Evolutionary conservation across 2,329 filamentous ascomycete species (phyloP), one percentile per base, ranked within the genome.

Genomic region (Fonsecaea multimorphosa): DNA sequence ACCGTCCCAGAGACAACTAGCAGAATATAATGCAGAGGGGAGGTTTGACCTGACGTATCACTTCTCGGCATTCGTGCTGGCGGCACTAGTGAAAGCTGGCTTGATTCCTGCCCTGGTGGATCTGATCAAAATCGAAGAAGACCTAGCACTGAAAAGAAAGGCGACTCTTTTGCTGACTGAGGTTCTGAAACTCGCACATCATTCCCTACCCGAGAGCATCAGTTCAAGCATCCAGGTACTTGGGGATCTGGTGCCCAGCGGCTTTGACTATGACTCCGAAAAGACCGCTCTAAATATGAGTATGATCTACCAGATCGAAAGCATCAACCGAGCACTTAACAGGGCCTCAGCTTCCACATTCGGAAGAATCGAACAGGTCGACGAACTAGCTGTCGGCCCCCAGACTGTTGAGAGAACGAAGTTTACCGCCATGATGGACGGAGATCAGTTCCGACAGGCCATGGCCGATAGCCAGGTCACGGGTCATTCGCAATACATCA

Each of bases 241-340:
- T 19, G 95, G 95, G 0, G 90, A 94, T 67, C 83, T 98, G 1
- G 90, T 99, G 73, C 84, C 89, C 6, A 87, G 89, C 0, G 92
- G 93, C 3, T 85, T 91, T 1, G 85, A 88, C 36, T 92, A 93
- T 72, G 82, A 86, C 24, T 83, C 87, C 22, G 87, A 93, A 32
- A 85, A 88, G 27, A 89, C 92, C 61, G 93, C 93, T 71, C 84
- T 91, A 63, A 92, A 94, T 6, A 93, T 92, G 7, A 89, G 92
- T 7, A 96, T 96, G 19, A 92, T 99, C 12, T 99, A 98, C 74
- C 95, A 98, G 76, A 96, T 99, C 61, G 97, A 97, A 79, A 97
- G 94, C 75, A 93, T 99, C 71, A 99, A 94, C 76, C 88, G 92
- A 68, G 98, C 93, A 0, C 81, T 99, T 14, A 96, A 96, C 75